These are phyloP conservation scores for Glycine tomentella DNA, from an alignment of 306 rosid genomes.

Conservation along the genomic window DNA sequence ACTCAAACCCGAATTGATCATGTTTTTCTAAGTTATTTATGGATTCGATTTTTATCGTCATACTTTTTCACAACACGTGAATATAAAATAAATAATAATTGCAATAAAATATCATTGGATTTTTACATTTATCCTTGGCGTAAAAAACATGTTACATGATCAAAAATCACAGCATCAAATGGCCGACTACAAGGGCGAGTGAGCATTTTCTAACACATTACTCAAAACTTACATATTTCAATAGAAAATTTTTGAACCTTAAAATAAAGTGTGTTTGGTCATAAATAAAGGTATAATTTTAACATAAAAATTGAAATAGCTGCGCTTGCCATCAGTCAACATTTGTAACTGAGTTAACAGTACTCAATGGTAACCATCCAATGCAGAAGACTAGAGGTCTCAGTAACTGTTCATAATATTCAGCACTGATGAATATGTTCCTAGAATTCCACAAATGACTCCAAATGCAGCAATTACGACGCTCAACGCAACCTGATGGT, in stretches of 20 bases:
- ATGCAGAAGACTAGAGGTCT: background rate
- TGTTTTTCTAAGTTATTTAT: no score
- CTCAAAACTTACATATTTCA: no score
- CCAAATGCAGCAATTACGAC: constrained; percentile 50
- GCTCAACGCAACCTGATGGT: constrained; percentile 53
- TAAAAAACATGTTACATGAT: no score
- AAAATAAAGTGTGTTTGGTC: background rate
- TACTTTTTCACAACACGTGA: no score
- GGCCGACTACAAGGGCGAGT: no score
- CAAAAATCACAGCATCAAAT: no score
- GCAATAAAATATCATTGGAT: no score
- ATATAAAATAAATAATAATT: no score
- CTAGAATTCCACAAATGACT: constrained; percentile 54
- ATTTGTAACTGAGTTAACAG: background rate
- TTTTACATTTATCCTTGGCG: no score
- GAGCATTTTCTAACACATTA: no score
- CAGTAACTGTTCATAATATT: constrained; percentile 47
- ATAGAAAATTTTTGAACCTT: background rate
- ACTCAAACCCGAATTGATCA: no score
- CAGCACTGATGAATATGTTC: constrained; percentile 65
- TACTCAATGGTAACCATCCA: background rate
- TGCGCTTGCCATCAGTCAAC: background rate
- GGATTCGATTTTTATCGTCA: no score
- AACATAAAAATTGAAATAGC: background rate
- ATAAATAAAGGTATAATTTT: background rate